Base-by-base conservation (phyloP, 192 early-diverging fungal genomes). In the Backusella tuberculispora region DNA sequence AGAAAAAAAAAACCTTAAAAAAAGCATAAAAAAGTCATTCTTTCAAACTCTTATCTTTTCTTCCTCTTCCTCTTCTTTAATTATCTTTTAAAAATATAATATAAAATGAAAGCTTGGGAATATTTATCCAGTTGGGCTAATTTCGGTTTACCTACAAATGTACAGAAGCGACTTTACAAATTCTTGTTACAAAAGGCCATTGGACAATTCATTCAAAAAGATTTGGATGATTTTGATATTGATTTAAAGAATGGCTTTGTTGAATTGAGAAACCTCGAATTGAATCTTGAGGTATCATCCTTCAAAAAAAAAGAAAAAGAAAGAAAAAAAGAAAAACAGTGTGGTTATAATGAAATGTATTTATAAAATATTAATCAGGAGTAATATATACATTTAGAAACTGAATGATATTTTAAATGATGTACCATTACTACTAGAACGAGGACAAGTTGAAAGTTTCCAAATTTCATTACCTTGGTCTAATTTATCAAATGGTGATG, bases 91-190 rank as follows among this genome's bases (percentile, higher is more conserved):
- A 24, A 60, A 26, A 60, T 60, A 60, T 13, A 60, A 24, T 19
- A 34, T 24, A 60, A 13, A 42, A 73, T 73, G 72, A 73, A 73
- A 65, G 72, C 72, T n/a, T 73, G 72, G 72, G 21, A 65, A 24
- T 72, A 56, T 43, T 42, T 72, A 63, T 80, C 79, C 13, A 69
- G 76, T 3, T 76, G 67, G 72, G 75, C 75, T 14, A 77, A 69
- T 37, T 77, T 82, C 56, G 81, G 83, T 5, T 83, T 90, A 38
- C 90, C 93, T 66, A 84, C 86, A 63, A 88, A 89, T 41, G 85
- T 96, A 74, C 94, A 97, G 77, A 95, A 95, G 79, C 86, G 92
- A 40, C 85, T 97, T 43, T 87, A 92, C 64, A 95, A 93, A 78
- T 96, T 93, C 76, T 83, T 95, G 24, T 80, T 96, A 34, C 87